Conservation (phyloP, 805 yeast genomes). For the Brettanomyces custersianus region DNA sequence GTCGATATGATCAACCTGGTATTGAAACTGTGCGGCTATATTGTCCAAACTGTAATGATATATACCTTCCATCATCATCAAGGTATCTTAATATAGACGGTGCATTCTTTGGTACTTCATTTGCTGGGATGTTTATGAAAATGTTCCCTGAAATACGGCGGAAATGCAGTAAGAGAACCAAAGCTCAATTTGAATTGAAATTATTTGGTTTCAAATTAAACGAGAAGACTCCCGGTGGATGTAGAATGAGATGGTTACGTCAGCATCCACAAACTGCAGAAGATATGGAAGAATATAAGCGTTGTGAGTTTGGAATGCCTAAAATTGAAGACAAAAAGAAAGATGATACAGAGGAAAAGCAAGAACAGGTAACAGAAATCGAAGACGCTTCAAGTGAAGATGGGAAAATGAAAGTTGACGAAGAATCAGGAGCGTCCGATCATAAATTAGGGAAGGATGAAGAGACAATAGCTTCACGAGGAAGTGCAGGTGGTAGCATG, state of each 20-base stretch:
- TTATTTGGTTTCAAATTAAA: slow-evolving; percentile 82
- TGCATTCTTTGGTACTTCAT: slow-evolving; percentile 93
- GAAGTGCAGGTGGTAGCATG: slow-evolving; percentile 25
- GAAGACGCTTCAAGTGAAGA: slow-evolving; percentile 8
- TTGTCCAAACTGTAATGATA: slow-evolving; percentile 91
- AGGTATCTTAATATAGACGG: slow-evolving; percentile 88
- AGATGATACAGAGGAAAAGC: too few relatives aligned
- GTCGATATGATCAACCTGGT: slow-evolving; percentile 85
- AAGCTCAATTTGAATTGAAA: slow-evolving; percentile 56
- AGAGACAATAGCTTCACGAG: slow-evolving; percentile 10
- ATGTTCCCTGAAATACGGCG: slow-evolving; percentile 86
- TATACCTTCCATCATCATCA: slow-evolving; percentile 82
- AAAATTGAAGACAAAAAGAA: slow-evolving; percentile 23
- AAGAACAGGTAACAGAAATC: slow-evolving; percentile 18
- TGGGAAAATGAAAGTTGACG: slow-evolving; percentile 16
- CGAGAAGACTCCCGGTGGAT: slow-evolving; percentile 70
- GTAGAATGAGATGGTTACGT: slow-evolving; percentile 95
- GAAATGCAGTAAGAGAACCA: slow-evolving; percentile 55
- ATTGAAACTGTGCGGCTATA: slow-evolving; percentile 84
- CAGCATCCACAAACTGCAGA: slow-evolving; percentile 56
- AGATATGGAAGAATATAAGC: slow-evolving; percentile 53
- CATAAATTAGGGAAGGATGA: slow-evolving; percentile 1
- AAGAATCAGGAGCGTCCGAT: not conserved
- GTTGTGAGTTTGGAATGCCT: slow-evolving; percentile 57
- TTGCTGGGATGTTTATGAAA: slow-evolving; percentile 86